Evolutionary conservation across 1,284 basidiomycete genomes (phyloP), one percentile per base, ranked within the genome.

Genomic region (Apiotrichum laibachii): DNA sequence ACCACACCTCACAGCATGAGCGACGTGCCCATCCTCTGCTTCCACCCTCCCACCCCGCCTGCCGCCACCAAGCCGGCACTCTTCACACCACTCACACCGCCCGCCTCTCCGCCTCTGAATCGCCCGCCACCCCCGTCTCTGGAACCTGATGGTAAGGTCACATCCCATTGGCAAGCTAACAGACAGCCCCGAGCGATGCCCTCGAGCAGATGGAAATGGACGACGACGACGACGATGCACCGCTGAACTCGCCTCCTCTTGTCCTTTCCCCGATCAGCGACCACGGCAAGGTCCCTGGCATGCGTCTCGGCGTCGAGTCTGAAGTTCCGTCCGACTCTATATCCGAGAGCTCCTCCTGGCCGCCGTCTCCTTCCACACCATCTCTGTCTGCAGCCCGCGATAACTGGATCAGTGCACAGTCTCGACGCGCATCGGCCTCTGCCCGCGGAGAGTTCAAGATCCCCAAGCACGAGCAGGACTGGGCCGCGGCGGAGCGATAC

Each of bases 391-490:
- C 19, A 6, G 49, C 35, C 13, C 49, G 49, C 3, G 37, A 50
- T 5, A 26, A 12, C 5, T 50, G 49, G 49, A 2, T 50, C 16
- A 35, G 19, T 3, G 37, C 49, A 7, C 49, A 50, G 49, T 12
- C 10, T 5, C 49, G 49, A 8, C 34, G 49, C 5, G 49, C 49
- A 13, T 39, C 49, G 7, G 49, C 35, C 10, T 39, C 49, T 19
- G 49, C 49, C 4, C 34, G 34, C 3, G 49, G 49, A 10, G 49
- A 50, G 49, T 50, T 50, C 35, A 50, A 50, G 22, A 22, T 37
- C n/a, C 35, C 49, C 22, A 50, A 50, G 18, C 49, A 50, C 35
- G 49, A 50, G 35, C 49, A 50, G 16, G 49, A 50, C 35, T 39
- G 34, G 49, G 19, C 19, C 3, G 49, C 35, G 4, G 49, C 49